Base-by-base conservation (phyloP, 2,329 filamentous ascomycete species). In the Tolypocladium tundrense region DNA sequence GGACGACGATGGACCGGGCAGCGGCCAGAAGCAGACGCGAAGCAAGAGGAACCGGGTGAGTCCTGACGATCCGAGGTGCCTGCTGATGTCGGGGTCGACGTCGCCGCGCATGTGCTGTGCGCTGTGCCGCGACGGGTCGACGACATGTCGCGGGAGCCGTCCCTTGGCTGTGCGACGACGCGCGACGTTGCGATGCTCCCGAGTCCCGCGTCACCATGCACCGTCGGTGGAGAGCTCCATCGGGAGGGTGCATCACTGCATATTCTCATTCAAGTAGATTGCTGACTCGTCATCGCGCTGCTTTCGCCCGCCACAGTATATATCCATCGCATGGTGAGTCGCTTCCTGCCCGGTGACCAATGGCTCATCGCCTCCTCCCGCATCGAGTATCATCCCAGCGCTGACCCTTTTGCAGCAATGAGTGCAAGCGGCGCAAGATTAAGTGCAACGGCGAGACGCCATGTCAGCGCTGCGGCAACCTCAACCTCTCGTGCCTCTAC, bases 341-440 rank as follows among this genome's bases (percentile, higher is more conserved):
- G 31, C 24, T 4, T 27, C 41, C 45, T n/a, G 35, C 16, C 4
- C 11, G 21, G 10, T 48, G 43, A n/a, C 24, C 21, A 10, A 50
- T 33, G 37, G 10, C 24, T 31, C 37, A 40, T 24, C 45, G 10
- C 2, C 21, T 5, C 2, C 21, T 5, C 16, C 45, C 9, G 2
- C 33, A 31, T 21, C 48, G 24, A 8, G 16, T 9, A 45, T 39
- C 19, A 4, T 19, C 14, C 33, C 19, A 21, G 27, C 53, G 6
- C 52, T 41, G 33, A 51, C 52, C 42, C 19, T 8, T n/a, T n/a
- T 27, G 24, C 39, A 88, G 86, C 64, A 89, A 88, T 66, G 86
- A 88, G 68, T 89, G 86, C 71, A 89, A 89, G 65, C 78, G 86
- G n/a, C 83, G 86, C 59, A 89, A 89, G 70, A 85, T 89, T 66